Evolutionary conservation across 805 yeast species (phyloP).

Genomic region (Cyberlindnera sargentensis): DNA sequence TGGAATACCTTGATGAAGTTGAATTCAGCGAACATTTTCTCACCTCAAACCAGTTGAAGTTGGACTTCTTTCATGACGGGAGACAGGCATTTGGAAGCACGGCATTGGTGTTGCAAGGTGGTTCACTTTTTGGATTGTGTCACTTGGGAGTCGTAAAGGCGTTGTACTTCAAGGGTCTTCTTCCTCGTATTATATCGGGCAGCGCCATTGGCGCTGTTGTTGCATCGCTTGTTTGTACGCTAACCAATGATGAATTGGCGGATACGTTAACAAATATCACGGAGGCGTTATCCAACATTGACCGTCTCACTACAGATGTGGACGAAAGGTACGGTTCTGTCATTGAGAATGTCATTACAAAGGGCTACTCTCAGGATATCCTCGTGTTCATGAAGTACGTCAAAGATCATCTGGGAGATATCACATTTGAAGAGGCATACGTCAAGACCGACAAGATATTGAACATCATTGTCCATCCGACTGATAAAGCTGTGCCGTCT

Average conservation of each 20-base stretch:
- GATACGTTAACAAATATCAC: conserved; percentile 34
- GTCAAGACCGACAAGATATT: conserved; percentile 69
- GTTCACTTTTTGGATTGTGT: conserved; percentile 88
- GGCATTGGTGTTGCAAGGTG: conserved; percentile 89
- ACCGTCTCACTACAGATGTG: conserved; percentile 44
- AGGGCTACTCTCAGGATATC: conserved; percentile 85
- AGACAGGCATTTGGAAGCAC: conserved; percentile 86
- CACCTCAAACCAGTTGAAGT: conserved; percentile 42
- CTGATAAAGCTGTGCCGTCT: conserved; percentile 60
- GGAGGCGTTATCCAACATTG: conserved; percentile 32
- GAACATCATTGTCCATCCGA: conserved; percentile 82
- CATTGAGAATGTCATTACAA: conserved; percentile 65
- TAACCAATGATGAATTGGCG: conserved; percentile 57
- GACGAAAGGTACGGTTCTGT: conserved; percentile 59
- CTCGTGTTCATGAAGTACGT: conserved; percentile 74
- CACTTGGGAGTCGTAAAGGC: conserved; percentile 91
- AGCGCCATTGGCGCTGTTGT: conserved; percentile 92
- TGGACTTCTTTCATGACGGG: conserved; percentile 78
- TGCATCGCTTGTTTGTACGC: conserved; percentile 76
- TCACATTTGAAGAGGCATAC: conserved; percentile 93
- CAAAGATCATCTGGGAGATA: conserved; percentile 62
- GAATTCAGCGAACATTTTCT: conserved; percentile 24
- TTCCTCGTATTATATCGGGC: conserved; percentile 86
- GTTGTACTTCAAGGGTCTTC: conserved; percentile 60
- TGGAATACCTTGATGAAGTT: conserved; percentile 47